phyloP scores from a whole-genome alignment of 768 basidiomycete species.

The Podaxis sp. region DNA sequence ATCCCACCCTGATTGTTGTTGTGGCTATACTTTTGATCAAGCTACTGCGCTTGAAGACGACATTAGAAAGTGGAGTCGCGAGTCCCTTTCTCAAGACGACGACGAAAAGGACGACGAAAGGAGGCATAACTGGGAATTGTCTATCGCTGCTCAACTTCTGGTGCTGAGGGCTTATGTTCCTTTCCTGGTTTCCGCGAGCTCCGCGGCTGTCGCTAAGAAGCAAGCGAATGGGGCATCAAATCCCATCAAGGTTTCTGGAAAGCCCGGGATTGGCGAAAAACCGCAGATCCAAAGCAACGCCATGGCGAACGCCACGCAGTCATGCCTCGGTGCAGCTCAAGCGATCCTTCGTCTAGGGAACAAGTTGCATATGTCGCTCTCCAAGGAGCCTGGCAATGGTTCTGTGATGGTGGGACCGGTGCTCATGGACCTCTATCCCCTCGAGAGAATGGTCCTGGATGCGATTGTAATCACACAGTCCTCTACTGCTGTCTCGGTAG shows the following conservation, averaged over 20 bases:
- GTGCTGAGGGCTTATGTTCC: constrained; percentile 69
- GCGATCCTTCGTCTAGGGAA: constrained; percentile 54
- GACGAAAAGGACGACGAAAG: constrained; percentile 33
- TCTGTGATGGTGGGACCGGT: constrained; percentile 32
- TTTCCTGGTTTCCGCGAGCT: constrained; percentile 39
- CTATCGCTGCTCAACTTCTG: constrained; percentile 58
- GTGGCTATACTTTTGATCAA: constrained; percentile 58
- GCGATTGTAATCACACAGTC: constrained; percentile 44
- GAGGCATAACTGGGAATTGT: constrained; percentile 40
- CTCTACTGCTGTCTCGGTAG: constrained; percentile 10
- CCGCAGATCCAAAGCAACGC: constrained; percentile 28
- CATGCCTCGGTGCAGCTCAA: constrained; percentile 67
- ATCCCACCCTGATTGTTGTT: constrained; percentile 36
- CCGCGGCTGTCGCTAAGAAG: constrained; percentile 2
- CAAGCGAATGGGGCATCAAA: background rate
- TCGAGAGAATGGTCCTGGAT: constrained; percentile 63
- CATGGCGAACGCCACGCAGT: constrained; percentile 45
- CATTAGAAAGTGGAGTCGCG: constrained; percentile 49
- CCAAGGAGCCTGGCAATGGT: constrained; percentile 17
- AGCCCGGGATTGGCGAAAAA: constrained; percentile 29
- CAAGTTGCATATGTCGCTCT: constrained; percentile 17
- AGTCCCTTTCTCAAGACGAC: constrained; percentile 48
- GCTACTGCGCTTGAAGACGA: constrained; percentile 59
- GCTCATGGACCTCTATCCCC: constrained; percentile 56
- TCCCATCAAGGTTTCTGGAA: background rate